Conservation (phyloP, 78 protist species). For the Dictyostelium firmibasis region DNA sequence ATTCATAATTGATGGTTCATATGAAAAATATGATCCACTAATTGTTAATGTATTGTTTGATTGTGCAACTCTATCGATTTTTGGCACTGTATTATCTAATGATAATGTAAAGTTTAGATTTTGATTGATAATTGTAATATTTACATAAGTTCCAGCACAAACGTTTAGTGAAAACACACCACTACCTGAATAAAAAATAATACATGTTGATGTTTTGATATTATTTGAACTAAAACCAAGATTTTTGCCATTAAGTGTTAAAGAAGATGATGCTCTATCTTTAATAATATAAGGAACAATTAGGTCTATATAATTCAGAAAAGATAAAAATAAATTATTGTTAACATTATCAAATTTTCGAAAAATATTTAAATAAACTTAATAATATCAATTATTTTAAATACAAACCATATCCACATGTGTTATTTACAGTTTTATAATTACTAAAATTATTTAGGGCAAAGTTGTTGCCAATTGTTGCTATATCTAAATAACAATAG, state of each 20-base stretch:
- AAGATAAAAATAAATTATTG: too few species aligned
- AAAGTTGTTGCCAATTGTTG: background rate
- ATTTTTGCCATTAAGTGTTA: background rate
- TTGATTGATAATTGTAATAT: background rate
- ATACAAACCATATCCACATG: background rate
- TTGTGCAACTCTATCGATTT: background rate
- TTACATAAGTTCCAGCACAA: background rate
- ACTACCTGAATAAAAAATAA: background rate
- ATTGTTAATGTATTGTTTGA: background rate
- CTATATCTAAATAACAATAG: background rate
- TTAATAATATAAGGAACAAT: background rate
- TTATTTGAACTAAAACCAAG: background rate
- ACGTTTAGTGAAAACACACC: background rate
- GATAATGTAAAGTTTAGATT: background rate
- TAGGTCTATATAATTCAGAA: background rate
- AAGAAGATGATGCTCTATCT: background rate
- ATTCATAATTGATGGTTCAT: background rate
- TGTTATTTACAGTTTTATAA: background rate
- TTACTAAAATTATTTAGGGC: background rate
- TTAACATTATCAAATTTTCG: too few species aligned
- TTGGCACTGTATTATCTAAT: background rate
- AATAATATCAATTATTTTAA: too few species aligned
- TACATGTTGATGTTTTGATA: background rate
- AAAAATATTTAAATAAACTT: too few species aligned
- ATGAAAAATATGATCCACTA: background rate